Conservation (phyloP, 441 rosid genomes). For the Oxalis stricta region DNA sequence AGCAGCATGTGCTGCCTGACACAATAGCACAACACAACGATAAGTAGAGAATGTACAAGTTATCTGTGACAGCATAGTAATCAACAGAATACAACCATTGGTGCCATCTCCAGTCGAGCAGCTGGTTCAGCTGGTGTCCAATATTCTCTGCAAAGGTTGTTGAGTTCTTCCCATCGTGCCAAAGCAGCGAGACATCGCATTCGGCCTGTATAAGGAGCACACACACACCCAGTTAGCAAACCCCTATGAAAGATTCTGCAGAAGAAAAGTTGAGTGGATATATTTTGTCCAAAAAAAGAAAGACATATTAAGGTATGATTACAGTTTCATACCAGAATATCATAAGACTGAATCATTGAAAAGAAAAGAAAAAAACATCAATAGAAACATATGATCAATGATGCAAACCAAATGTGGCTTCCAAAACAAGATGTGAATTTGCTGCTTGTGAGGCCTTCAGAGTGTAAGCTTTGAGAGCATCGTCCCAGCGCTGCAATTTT, state of each 20-base stretch:
- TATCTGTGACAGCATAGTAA: constrained; percentile 6
- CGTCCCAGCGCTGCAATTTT: constrained; percentile 99
- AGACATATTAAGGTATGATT: no score
- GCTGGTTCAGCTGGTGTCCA: constrained; percentile 99
- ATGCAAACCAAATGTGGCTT: constrained; percentile 80
- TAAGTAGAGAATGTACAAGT: constrained; percentile 13
- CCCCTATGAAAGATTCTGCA: background rate
- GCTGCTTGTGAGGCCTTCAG: constrained; percentile 77
- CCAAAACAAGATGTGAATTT: constrained; percentile 70
- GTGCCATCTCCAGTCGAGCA: constrained; percentile 99
- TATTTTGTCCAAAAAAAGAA: background rate
- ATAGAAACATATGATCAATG: background rate
- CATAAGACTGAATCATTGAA: background rate
- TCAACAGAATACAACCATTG: constrained; percentile 59
- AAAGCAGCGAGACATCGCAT: constrained; percentile 99
- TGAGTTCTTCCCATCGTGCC: constrained; percentile 99
- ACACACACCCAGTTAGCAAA: constrained; percentile 9
- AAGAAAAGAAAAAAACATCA: constrained; percentile 6
- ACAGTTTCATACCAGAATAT: no score
- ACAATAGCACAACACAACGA: constrained; percentile 10
- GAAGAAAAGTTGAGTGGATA: background rate
- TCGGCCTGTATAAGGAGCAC: constrained; percentile 56
- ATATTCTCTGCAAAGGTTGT: constrained; percentile 87
- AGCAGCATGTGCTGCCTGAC: constrained; percentile 96
- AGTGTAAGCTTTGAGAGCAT: constrained; percentile 97